Conservation (phyloP, 2,329 filamentous ascomycete genomes). For the Monosporascus sp. region DNA sequence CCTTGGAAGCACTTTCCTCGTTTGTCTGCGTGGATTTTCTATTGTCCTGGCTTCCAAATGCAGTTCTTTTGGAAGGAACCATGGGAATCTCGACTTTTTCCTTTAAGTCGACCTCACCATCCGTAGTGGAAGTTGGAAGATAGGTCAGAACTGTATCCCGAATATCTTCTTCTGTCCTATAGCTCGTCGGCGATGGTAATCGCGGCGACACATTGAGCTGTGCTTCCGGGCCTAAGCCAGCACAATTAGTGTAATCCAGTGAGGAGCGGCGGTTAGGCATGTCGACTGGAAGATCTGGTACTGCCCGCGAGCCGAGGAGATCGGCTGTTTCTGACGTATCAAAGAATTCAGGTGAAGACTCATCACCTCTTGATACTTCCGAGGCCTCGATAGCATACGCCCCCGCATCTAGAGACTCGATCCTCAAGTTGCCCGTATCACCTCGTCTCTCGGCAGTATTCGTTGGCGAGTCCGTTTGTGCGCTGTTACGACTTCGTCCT, state of each 20-base stretch:
- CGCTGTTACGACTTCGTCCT: constrained; percentile 19
- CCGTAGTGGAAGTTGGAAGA: background rate
- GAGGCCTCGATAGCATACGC: no score
- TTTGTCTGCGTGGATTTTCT: background rate
- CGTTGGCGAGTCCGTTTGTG: constrained; percentile 12
- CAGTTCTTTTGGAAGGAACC: background rate
- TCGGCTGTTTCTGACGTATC: constrained; percentile 1
- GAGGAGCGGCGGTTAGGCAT: constrained; percentile 19
- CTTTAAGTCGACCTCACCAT: background rate
- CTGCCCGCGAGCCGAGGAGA: constrained; percentile 1
- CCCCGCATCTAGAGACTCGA: constrained; percentile 16
- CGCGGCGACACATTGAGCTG: constrained; percentile 10
- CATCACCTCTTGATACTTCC: no score
- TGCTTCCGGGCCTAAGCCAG: constrained; percentile 2
- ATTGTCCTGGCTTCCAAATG: background rate
- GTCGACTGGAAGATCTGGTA: constrained; percentile 7
- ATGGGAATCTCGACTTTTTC: background rate
- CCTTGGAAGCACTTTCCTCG: constrained; percentile 6
- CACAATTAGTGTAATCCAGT: constrained; percentile 13
- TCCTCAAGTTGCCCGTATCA: constrained; percentile 11
- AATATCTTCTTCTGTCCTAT: background rate
- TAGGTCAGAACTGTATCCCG: background rate
- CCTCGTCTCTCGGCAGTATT: constrained; percentile 6
- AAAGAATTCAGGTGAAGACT: background rate
- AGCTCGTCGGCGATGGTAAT: background rate